Percentiles rank a stretch among this genome's conserved stretches.
Evolutionary conservation across 2,329 filamentous ascomycete genomes (phyloP).

Genomic region (Coniochaeta hoffmannii): DNA sequence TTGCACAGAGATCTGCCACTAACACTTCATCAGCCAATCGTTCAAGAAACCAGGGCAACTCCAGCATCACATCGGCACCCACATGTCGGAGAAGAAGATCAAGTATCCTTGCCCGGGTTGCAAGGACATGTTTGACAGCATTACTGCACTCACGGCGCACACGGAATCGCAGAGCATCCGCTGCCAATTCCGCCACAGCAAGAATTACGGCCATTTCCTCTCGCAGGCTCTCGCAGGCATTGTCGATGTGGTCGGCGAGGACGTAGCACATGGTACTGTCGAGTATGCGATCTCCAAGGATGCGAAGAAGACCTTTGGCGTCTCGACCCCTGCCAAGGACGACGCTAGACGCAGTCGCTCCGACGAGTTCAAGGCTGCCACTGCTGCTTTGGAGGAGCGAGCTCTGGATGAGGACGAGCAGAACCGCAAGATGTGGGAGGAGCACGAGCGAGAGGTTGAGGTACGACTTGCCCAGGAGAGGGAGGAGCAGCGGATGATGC

Average conservation of each 20-base stretch:
- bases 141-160: not conserved
- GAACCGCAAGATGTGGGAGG: not conserved
- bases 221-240: not conserved
- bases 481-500: not conserved
- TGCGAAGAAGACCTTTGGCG: not conserved
- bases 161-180: constrained; percentile 1
- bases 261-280: not conserved
- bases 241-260: not conserved
- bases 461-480: not conserved
- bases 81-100: not conserved
- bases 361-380: not conserved
- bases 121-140: not conserved
- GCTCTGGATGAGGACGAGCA: not conserved
- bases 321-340: not conserved
- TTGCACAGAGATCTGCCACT: not conserved
- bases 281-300: not conserved
- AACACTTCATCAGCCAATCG: not conserved
- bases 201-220: not conserved
- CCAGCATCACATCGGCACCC: not conserved
- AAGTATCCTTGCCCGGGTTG: not conserved
- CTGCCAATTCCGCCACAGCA: not conserved
- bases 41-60: constrained; percentile 1
- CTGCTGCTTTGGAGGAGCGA: not conserved
- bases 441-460: not conserved
- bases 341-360: not conserved